A percentile compares a stretch with the other conserved stretches of the same genome.
Conservation (phyloP, 192 early-diverging fungal species). For the Anaeromyces robustus region DNA sequence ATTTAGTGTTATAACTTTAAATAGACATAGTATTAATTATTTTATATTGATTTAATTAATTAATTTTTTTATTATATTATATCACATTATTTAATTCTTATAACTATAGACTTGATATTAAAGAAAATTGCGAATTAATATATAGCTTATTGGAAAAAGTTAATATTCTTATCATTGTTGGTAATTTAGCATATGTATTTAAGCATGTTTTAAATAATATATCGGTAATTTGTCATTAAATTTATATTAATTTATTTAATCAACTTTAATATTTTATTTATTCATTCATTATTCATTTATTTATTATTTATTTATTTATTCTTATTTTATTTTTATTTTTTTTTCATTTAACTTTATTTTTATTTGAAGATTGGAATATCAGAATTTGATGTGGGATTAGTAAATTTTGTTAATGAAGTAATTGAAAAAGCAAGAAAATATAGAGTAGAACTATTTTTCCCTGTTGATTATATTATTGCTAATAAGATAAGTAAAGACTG, state of each 20-base stretch:
- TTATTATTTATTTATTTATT: too few species aligned
- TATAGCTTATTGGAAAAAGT: not conserved
- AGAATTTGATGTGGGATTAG: not conserved
- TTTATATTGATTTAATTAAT: too few species aligned
- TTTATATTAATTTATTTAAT: too few species aligned
- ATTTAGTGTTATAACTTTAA: too few species aligned
- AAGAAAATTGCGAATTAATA: not conserved
- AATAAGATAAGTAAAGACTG: not conserved
- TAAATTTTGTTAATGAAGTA: not conserved
- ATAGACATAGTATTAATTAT: too few species aligned
- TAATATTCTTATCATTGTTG: not conserved
- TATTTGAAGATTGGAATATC: not conserved
- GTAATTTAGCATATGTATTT: not conserved
- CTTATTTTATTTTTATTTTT: too few species aligned
- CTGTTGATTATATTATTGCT: not conserved
- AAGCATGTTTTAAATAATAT: not conserved
- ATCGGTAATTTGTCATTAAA: too few species aligned
- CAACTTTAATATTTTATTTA: too few species aligned
- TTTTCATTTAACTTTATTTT: too few species aligned
- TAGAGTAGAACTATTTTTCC: not conserved
- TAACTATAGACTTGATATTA: not conserved
- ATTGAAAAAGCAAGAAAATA: not conserved
- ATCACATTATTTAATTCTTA: not conserved
- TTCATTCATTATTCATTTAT: too few species aligned
- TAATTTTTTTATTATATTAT: too few species aligned